phyloP scores from a whole-genome alignment of 2,329 filamentous ascomycete genomes.

The Leptographium procerum region DNA sequence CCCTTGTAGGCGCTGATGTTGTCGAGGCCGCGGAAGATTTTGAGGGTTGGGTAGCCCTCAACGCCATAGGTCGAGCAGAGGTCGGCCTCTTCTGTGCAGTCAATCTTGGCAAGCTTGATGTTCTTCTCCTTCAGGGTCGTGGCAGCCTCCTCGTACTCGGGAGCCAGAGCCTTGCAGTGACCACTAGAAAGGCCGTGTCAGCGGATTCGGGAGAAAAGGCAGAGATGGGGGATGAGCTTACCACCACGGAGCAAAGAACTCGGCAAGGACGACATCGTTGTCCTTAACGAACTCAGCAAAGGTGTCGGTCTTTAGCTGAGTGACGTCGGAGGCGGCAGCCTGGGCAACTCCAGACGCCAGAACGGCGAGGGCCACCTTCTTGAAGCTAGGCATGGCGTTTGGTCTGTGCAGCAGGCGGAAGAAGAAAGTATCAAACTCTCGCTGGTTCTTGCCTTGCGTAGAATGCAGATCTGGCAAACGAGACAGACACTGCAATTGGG shows the following conservation, averaged over 20 bases:
- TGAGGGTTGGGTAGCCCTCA: slow-evolving; percentile 96
- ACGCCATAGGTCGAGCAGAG: slow-evolving; percentile 85
- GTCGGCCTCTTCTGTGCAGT: slow-evolving; percentile 90
- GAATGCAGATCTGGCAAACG: background rate
- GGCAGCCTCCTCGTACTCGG: slow-evolving; percentile 81
- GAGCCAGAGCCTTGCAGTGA: slow-evolving; percentile 96
- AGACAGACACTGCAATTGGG: background rate
- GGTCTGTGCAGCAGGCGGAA: background rate
- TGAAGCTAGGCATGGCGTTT: slow-evolving; percentile 33
- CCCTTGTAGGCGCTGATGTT: slow-evolving; percentile 75
- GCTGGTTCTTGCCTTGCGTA: too few species aligned
- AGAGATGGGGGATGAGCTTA: slow-evolving; percentile 31
- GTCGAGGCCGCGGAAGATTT: slow-evolving; percentile 90
- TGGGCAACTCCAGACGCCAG: slow-evolving; percentile 45
- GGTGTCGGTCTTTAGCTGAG: slow-evolving; percentile 71
- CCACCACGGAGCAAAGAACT: slow-evolving; percentile 43
- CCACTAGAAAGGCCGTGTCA: slow-evolving; percentile 45
- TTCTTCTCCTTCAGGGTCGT: slow-evolving; percentile 79
- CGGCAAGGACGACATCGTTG: slow-evolving; percentile 82
- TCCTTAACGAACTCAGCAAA: slow-evolving; percentile 79
- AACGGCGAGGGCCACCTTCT: slow-evolving; percentile 41
- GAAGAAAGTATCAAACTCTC: background rate
- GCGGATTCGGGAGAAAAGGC: background rate
- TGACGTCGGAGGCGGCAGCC: slow-evolving; percentile 64
- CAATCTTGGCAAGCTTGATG: slow-evolving; percentile 75